phyloP scores from a whole-genome alignment of 129 eudicot genomes.

The Tagetes erecta region DNA sequence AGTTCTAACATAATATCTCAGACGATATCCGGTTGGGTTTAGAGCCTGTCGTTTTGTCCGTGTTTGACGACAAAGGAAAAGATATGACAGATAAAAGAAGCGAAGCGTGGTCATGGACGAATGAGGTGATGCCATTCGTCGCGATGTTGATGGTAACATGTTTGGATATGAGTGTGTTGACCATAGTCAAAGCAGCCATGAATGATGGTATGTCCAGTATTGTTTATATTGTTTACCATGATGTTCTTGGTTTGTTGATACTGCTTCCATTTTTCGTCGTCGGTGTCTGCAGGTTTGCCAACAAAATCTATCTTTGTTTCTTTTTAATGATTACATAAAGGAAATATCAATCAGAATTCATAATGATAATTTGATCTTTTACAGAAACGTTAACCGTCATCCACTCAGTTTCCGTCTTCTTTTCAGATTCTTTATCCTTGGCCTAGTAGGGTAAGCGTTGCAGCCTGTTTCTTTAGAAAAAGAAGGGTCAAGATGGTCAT shows the following conservation, averaged over 20 bases:
- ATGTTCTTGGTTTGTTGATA: conserved; percentile 35
- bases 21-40: neutral
- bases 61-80: neutral
- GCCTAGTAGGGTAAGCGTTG: conserved; percentile 38
- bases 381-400: conserved; percentile 28
- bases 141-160: conserved; percentile 38
- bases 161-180: conserved; percentile 27
- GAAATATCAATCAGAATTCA: neutral
- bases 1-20: neutral
- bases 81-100: conserved; percentile 13
- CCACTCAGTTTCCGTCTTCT: conserved; percentile 30
- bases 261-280: conserved; percentile 44
- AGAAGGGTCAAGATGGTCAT: neutral
- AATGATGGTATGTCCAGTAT: conserved; percentile 38
- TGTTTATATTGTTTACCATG: conserved; percentile 48
- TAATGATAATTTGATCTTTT: neutral
- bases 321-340: neutral
- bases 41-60: too few relatives aligned
- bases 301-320: neutral
- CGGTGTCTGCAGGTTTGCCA: conserved; percentile 36
- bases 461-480: neutral
- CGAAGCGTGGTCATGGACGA: conserved; percentile 9
- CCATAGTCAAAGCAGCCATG: conserved; percentile 49
- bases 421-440: conserved; percentile 42
- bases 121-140: conserved; percentile 29